Evolutionary conservation across 2,329 filamentous ascomycete genomes (phyloP).

Genomic region (Cytospora mali): DNA sequence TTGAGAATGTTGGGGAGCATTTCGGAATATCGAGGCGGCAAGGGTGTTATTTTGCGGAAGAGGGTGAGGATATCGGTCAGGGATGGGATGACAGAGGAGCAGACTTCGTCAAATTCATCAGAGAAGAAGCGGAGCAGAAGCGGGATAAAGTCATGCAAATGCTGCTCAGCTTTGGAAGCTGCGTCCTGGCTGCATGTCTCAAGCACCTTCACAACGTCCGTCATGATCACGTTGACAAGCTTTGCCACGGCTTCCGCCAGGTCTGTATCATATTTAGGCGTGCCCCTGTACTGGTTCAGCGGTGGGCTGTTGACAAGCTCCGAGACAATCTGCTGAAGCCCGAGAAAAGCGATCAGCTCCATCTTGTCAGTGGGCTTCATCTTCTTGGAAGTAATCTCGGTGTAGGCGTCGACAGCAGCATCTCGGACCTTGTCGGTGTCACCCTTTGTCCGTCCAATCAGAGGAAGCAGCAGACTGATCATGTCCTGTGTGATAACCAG

Average conservation of each 20-base stretch:
- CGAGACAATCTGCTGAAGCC: conserved; percentile 80
- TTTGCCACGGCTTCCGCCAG: conserved; percentile 94
- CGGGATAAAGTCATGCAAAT: conserved; percentile 82
- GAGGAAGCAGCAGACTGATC: conserved; percentile 80
- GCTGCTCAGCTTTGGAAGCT: conserved; percentile 74
- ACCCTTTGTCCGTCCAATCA: conserved; percentile 74
- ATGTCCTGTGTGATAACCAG: conserved; percentile 89
- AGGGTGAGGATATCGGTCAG: conserved; percentile 91
- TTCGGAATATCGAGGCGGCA: conserved; percentile 74
- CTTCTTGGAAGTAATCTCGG: conserved; percentile 96
- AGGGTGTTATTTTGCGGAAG: conserved; percentile 75
- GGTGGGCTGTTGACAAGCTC: conserved; percentile 85
- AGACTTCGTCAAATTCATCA: conserved; percentile 97
- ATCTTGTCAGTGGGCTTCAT: conserved; percentile 95
- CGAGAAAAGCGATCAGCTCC: conserved; percentile 88
- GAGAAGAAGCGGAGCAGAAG: conserved; percentile 92
- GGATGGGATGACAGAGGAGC: conserved; percentile 91
- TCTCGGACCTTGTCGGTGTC: conserved; percentile 80
- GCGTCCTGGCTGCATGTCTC: conserved; percentile 69
- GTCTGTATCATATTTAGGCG: conserved; percentile 90
- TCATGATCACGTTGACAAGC: conserved; percentile 86
- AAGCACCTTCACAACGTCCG: conserved; percentile 84
- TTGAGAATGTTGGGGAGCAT: conserved; percentile 89
- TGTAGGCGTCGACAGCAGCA: conserved; percentile 91
- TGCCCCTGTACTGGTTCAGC: conserved; percentile 76